Evolutionary conservation across 345 rosid species (phyloP), one percentile per base, ranked within the genome.

Genomic region (Kernera saxatilis): DNA sequence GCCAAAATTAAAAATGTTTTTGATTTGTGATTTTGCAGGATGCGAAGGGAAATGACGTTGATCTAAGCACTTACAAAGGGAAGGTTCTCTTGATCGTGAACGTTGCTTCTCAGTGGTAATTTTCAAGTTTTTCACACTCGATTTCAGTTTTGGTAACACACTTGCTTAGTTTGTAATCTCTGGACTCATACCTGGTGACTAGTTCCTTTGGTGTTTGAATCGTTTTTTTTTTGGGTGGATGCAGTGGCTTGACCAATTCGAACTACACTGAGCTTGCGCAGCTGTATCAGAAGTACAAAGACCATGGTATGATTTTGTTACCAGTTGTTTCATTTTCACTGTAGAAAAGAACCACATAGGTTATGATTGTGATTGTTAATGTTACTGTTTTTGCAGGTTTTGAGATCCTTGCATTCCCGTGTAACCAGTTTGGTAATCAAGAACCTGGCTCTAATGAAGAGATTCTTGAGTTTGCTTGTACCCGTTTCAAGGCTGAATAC

Each of bases 401-500:
- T 41, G 96, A 91, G 84, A 91, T 93, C 73, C 76, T 91, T 64
- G 97, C 97, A 13, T 93, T 91, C 59, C 97, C 97, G 0, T 88
- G 98, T 82, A 93, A 93, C 81, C 98, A 91, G 81, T 91, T 93
- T 77, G 88, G 85, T 21, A 82, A 78, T 69, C 97, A 93, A 76
- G 98, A 93, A 75, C 98, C 96, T 14, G 96, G 97, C 66, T 58
- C 52, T 52, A 93, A 86, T 64, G 92, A 90, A 71, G 80, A 93
- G 82, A 88, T 91, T 43, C 14, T 83, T 44, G 83, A 91, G 64
- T 80, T 84, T 64, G 94, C 90, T 33, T 88, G 98, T 82, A 90
- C 98, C 15, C 86, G 90, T 67, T 93, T 91, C 75, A 93, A 93
- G 76, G 97, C 96, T 5, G 98, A 93, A 83, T 93, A 81, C 82